Percentiles rank a stretch among this genome's conserved stretches.
Conservation (phyloP, 805 yeast species). For the Saccharomycopsis lassenensis region DNA sequence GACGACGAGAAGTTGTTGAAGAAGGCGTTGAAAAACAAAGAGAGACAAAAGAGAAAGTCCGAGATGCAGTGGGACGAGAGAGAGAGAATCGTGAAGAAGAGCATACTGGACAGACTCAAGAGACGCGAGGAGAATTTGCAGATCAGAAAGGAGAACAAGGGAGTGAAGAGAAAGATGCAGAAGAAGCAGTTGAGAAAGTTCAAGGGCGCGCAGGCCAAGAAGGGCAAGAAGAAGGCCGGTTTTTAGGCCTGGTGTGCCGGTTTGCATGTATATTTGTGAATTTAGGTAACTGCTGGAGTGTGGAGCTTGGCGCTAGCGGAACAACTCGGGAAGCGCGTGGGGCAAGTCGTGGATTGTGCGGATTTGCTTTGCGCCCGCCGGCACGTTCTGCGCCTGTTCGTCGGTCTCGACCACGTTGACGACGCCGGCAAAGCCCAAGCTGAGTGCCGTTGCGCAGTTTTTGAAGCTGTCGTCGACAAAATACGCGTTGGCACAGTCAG, state of each 20-base stretch:
- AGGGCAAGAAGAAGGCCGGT: conserved; percentile 17
- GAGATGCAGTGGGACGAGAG: conserved; percentile 91
- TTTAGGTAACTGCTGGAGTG: too few species aligned
- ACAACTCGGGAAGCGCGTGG: conserved; percentile 40
- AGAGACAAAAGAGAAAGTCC: conserved; percentile 71
- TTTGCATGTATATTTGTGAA: neutral
- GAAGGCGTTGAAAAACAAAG: conserved; percentile 77
- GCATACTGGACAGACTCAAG: conserved; percentile 63
- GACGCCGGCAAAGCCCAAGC: conserved; percentile 61
- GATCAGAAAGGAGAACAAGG: conserved; percentile 77
- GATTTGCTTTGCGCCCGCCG: conserved; percentile 40
- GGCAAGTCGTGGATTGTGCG: conserved; percentile 47
- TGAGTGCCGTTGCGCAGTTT: conserved; percentile 64
- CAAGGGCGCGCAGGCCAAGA: conserved; percentile 16
- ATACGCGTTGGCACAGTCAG: conserved; percentile 39
- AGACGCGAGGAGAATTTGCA: conserved; percentile 88
- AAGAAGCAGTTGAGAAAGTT: conserved; percentile 55
- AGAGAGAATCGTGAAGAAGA: conserved; percentile 65
- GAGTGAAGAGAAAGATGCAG: conserved; percentile 65
- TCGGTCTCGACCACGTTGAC: conserved; percentile 69
- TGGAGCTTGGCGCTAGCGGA: too few species aligned
- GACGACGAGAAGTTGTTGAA: conserved; percentile 84
- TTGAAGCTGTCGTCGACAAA: conserved; percentile 83
- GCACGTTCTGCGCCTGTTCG: conserved; percentile 32
- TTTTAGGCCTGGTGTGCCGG: conserved; percentile 5